A percentile compares a stretch with the other conserved stretches of the same genome.
phyloP scores from a whole-genome alignment of 768 basidiomycete species.

The Lactarius hengduanensis region DNA sequence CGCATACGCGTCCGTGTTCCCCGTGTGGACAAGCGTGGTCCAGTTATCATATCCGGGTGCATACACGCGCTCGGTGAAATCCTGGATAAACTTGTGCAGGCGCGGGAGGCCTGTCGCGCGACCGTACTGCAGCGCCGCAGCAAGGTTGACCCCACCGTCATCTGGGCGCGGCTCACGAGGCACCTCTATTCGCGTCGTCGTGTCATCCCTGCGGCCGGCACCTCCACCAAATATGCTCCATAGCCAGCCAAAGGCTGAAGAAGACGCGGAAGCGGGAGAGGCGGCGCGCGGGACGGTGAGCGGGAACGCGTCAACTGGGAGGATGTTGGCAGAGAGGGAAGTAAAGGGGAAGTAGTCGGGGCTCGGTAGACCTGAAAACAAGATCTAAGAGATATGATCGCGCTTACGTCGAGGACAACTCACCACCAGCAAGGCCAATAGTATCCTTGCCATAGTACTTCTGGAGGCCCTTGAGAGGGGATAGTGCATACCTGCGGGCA shows the following conservation, averaged over 20 bases:
- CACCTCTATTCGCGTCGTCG: constrained; percentile 48
- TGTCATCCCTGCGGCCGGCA: constrained; percentile 39
- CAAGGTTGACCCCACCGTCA: constrained; percentile 54
- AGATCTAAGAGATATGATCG: background rate
- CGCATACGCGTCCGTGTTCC: constrained; percentile 64
- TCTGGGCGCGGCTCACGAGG: constrained; percentile 56
- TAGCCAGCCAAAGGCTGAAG: constrained; percentile 53
- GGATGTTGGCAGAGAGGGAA: constrained; percentile 53
- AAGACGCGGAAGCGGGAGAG: constrained; percentile 15
- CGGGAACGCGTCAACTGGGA: constrained; percentile 51
- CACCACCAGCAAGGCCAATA: constrained; percentile 69
- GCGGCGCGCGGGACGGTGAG: constrained; percentile 32
- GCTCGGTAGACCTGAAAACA: constrained; percentile 54
- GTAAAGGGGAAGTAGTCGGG: constrained; percentile 73
- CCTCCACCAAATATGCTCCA: constrained; percentile 52
- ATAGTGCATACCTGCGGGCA: constrained; percentile 47
- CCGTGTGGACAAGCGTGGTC: constrained; percentile 54
- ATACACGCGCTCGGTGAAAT: constrained; percentile 54
- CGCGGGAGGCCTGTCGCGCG: constrained; percentile 51
- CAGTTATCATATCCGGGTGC: constrained; percentile 63
- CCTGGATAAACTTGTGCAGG: constrained; percentile 53
- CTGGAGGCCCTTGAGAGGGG: constrained; percentile 65
- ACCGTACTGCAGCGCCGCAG: constrained; percentile 72
- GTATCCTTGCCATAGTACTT: constrained; percentile 58
- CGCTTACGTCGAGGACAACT: constrained; percentile 22